Evolutionary conservation across 768 basidiomycete genomes (phyloP), one percentile per base, ranked within the genome.

Genomic region (Panellus pusillus): DNA sequence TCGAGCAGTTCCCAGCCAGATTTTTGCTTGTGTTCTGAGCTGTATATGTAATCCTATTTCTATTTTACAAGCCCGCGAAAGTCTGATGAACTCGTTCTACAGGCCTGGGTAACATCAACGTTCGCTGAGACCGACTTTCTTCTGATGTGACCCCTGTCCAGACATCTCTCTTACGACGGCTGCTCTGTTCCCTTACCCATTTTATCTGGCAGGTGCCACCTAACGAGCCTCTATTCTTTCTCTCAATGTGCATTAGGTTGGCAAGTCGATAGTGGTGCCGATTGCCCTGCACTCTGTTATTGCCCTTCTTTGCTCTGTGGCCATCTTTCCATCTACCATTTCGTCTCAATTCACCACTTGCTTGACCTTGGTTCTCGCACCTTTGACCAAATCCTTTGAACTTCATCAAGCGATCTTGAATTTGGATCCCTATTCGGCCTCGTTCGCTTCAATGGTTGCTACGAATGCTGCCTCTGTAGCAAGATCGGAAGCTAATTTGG

Each of bases 241-340:
- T 28, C 38, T 50, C 24, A 52, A 36, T 3, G 36, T 32, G 41
- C 58, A 42, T 64, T 51, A 82, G 74, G 61, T 81, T 15, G 87
- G 87, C 32, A 59, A 70, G 64, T 38, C 65, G 1, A 75, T 89
- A 41, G 60, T 86, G 9, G 36, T 89, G 6, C 87, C 89, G 0
- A 57, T 90, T 6, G 64, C 71, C 0, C 73, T 88, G 47, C 86
- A 89, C 63, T 77, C 79, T 9, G 83, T 75, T 1, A 59, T 90
- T 18, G 66, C 83, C 9, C 69, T 91, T 53, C 43, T 78, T 2
- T 62, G 69, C 6, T 82, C 84, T 2, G 65, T 83, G 4, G 11
- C 79, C 29, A 67, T 90, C 40, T 89, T 89, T 66, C 88, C 89
- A 0, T 70, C 73, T 1, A 81, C 86, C 1, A 73, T 86, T 38